Evolutionary conservation across 1,284 basidiomycete genomes (phyloP).

Genomic region (Moniliella sp.): DNA sequence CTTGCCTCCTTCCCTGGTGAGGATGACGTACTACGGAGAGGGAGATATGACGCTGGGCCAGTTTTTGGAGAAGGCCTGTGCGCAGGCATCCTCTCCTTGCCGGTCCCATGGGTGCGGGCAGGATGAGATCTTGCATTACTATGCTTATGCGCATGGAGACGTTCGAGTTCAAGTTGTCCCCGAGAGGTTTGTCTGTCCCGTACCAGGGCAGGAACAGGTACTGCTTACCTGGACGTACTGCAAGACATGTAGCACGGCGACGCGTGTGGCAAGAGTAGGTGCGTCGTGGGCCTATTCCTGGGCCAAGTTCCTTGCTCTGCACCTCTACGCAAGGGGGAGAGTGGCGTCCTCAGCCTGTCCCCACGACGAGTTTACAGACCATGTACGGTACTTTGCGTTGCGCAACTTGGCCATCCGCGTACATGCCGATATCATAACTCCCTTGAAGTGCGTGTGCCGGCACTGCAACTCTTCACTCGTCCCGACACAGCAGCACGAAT

Average conservation of each 20-base stretch:
- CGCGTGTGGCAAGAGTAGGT: too few species aligned
- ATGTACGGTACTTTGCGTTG: slow-evolving; percentile 72
- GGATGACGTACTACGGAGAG: slow-evolving; percentile 72
- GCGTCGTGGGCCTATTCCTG: slow-evolving; percentile 80
- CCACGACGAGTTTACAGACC: slow-evolving; percentile 82
- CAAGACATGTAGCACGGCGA: slow-evolving; percentile 38
- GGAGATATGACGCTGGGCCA: slow-evolving; percentile 79
- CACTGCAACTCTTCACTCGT: slow-evolving; percentile 57
- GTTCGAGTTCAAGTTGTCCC: slow-evolving; percentile 52
- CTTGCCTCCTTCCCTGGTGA: slow-evolving; percentile 40
- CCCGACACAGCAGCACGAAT: slow-evolving; percentile 65
- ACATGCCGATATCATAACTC: slow-evolving; percentile 73
- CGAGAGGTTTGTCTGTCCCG: slow-evolving; percentile 29
- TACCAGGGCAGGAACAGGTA: slow-evolving; percentile 42
- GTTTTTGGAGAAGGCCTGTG: slow-evolving; percentile 60
- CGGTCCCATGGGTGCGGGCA: slow-evolving; percentile 61
- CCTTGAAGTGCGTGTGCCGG: slow-evolving; percentile 73
- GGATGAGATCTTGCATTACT: slow-evolving; percentile 61
- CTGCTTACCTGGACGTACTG: slow-evolving; percentile 85
- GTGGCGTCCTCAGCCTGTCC: slow-evolving; percentile 61
- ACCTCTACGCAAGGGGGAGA: slow-evolving; percentile 80
- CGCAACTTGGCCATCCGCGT: slow-evolving; percentile 56
- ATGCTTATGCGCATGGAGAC: slow-evolving; percentile 69
- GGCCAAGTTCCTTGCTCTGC: slow-evolving; percentile 71
- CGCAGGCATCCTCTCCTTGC: slow-evolving; percentile 50